Evolutionary conservation across 192 early-diverging fungal species (phyloP).

Genomic region (Coemansia sp.): DNA sequence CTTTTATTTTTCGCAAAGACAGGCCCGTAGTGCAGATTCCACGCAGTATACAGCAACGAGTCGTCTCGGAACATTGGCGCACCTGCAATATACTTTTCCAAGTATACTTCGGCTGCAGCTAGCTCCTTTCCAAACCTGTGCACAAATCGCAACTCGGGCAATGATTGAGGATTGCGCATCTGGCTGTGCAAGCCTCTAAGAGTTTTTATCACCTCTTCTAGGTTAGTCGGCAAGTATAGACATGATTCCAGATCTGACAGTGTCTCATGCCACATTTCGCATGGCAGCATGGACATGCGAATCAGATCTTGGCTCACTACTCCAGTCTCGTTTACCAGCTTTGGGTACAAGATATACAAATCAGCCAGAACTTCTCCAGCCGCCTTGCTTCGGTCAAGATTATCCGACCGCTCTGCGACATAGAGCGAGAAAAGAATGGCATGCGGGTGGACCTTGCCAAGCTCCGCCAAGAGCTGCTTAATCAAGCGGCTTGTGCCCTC

Average conservation of each 20-base stretch:
- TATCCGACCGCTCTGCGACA: conserved; percentile 93
- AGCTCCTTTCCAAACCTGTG: conserved; percentile 91
- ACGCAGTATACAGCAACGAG: conserved; percentile 88
- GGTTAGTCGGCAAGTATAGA: conserved; percentile 79
- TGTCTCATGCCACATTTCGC: conserved; percentile 98
- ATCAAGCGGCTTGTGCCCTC: conserved; percentile 84
- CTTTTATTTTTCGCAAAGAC: not conserved
- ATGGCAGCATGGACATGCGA: conserved; percentile 93
- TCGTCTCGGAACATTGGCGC: conserved; percentile 69
- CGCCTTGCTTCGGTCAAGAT: conserved; percentile 63
- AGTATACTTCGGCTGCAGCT: conserved; percentile 87
- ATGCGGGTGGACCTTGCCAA: conserved; percentile 96
- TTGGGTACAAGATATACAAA: conserved; percentile 79
- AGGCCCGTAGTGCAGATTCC: conserved; percentile 82
- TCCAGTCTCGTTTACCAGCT: conserved; percentile 87
- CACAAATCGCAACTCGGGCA: conserved; percentile 92
- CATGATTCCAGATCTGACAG: conserved; percentile 83
- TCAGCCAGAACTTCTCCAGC: conserved; percentile 91
- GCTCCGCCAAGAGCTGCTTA: conserved; percentile 85
- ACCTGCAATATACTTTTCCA: conserved; percentile 65
- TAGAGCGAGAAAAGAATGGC: conserved; percentile 97
- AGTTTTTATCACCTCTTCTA: conserved; percentile 87
- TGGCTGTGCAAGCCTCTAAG: conserved; percentile 86
- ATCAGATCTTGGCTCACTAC: conserved; percentile 96
- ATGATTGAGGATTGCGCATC: conserved; percentile 77